phyloP scores from a whole-genome alignment of 306 rosid genomes.

The Gynostemma pentaphyllum region DNA sequence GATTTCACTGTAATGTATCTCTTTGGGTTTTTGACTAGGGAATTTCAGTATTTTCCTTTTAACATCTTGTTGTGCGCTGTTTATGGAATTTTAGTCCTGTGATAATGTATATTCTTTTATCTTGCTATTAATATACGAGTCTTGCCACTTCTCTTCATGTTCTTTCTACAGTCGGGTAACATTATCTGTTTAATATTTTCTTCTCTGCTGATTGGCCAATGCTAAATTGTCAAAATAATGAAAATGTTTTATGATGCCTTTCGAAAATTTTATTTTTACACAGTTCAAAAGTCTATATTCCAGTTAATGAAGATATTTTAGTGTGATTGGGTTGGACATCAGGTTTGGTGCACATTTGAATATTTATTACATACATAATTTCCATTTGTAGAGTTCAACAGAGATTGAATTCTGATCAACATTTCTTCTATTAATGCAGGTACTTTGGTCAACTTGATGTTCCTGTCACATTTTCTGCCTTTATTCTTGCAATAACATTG shows the following conservation, averaged over 20 bases:
- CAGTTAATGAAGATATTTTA: background rate
- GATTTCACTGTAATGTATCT: background rate
- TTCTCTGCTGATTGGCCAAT: background rate
- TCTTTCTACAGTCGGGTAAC: background rate
- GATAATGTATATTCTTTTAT: background rate
- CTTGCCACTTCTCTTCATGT: background rate
- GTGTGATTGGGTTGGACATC: background rate
- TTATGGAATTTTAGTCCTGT: background rate
- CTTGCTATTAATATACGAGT: background rate
- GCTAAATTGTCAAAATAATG: background rate
- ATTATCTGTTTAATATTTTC: background rate
- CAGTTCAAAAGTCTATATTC: background rate
- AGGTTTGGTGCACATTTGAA: background rate
- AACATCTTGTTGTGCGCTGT: background rate
- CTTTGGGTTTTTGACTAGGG: background rate
- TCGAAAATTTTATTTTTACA: background rate
- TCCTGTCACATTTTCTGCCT: conserved; percentile 87
- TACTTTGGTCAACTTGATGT: conserved; percentile 82
- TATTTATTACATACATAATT: background rate
- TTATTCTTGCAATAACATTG: conserved; percentile 67
- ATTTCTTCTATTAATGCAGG: conserved; percentile 38
- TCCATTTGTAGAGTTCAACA: background rate
- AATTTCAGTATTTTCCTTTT: background rate
- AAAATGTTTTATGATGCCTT: background rate
- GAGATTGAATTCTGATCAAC: conserved; percentile 17